Evolutionary conservation across 2,329 filamentous ascomycete species (phyloP), one percentile per base, ranked within the genome.

Genomic region (Phyllosticta ampelicida): DNA sequence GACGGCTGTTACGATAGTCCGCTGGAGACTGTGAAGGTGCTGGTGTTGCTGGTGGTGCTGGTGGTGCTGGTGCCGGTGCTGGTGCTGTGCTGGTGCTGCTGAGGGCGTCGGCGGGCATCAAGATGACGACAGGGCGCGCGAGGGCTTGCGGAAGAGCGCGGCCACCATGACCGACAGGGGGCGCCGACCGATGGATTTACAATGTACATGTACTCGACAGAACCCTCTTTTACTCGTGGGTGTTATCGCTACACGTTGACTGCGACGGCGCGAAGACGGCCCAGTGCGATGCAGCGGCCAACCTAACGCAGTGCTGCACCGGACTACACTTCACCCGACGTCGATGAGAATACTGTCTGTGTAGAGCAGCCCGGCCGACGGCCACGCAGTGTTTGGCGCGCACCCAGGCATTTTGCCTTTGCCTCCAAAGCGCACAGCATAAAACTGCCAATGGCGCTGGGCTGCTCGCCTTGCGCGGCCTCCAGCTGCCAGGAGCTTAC

Each of bases 31-130:
- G n/a, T n/a, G n/a, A n/a, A n/a, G n/a, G n/a, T n/a, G n/a, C n/a
- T n/a, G n/a, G n/a, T n/a, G n/a, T n/a, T n/a, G n/a, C n/a, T n/a
- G n/a, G n/a, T n/a, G n/a, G n/a, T n/a, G n/a, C n/a, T n/a, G n/a
- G n/a, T n/a, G n/a, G n/a, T n/a, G n/a, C n/a, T n/a, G n/a, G n/a
- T n/a, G n/a, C n/a, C n/a, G n/a, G n/a, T n/a, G n/a, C n/a, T n/a
- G n/a, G n/a, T n/a, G 30, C 30, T 36, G 30, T 13, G 10, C 11
- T 36, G 51, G 48, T 20, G 54, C 54, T 13, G 53, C 21, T 58
- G 36, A 54, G 16, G 20, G 36, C 48, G 55, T 54, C 52, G 55
- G 50, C 52, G 36, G 44, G 59, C 36, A 44, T 16, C n/a, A 44
- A 18, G 16, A n/a, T 8, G 36, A 16, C 13, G 36, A n/a, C 36